Percentiles rank a stretch among this genome's conserved stretches.
phyloP scores from a whole-genome alignment of 176 grass and related monocot genomes.

The Oropetium thomaeum region DNA sequence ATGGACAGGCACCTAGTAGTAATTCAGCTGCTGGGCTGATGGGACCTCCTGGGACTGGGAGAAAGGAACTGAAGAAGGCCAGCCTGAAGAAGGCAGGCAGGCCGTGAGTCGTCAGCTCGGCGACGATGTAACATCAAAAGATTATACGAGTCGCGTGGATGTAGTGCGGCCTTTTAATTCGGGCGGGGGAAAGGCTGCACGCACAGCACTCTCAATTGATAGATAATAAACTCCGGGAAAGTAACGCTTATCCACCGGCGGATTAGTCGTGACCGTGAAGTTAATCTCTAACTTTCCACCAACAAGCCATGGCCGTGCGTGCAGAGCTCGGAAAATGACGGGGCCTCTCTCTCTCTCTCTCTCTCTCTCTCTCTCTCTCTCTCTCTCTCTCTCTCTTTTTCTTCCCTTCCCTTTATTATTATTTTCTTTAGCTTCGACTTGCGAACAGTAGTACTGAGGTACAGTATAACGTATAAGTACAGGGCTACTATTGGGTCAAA shows the following conservation, averaged over 20 bases:
- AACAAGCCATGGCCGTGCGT: neutral
- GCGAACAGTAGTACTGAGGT: neutral
- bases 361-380: no score
- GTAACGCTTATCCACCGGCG: slow-evolving; percentile 26
- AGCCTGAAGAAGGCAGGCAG: no score
- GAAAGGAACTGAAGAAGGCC: neutral
- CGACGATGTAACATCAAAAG: neutral
- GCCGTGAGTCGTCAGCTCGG: neutral
- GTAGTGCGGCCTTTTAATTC: neutral
- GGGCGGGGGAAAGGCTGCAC: neutral
- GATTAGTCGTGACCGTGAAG: slow-evolving; percentile 29
- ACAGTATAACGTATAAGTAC: no score
- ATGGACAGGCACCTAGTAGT: neutral
- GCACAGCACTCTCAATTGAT: neutral
- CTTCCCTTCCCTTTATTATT: no score
- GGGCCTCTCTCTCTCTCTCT: no score
- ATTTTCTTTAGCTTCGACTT: neutral
- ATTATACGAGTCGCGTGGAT: neutral
- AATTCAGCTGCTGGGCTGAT: no score
- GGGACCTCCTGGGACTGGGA: neutral
- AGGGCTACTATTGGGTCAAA: neutral
- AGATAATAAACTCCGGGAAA: slow-evolving; percentile 28
- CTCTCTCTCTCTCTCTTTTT: no score
- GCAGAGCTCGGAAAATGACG: neutral
- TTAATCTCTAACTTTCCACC: neutral